Evolutionary conservation across 2,329 filamentous ascomycete genomes (phyloP), one percentile per base, ranked within the genome.

Genomic region (Bipolaris gigantea): DNA sequence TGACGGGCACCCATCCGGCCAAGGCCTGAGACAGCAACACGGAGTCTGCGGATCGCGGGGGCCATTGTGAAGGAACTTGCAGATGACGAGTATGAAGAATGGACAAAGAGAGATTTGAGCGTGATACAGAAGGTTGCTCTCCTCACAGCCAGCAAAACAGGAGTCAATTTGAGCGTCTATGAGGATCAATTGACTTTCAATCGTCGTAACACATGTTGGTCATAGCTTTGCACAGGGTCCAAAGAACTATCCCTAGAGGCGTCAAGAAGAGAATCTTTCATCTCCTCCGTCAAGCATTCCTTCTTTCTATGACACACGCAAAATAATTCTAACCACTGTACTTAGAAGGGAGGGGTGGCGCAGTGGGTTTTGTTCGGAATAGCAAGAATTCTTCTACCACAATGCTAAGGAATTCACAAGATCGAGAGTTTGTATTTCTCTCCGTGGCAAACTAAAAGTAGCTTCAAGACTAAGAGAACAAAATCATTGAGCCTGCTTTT

Each of bases 1-100:
- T 80, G 77, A 30, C 78, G 75, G 53, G 76, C 75, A 41, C 79
- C 79, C 78, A 81, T 81, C 61, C 78, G 78, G 60, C 79, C 79
- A 19, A 80, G 76, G 60, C 79, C 78, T 45, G 75, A 75, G 53
- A 77, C 72, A 56, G 75, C 78, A 46, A 80, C 66, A 56, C 75
- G 69, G 50, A 80, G 76, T 65, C 75, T 76, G 55, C 73, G 75
- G 30, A 43, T 43, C 8, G 27, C n/a, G 27, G 69, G 62, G 38
- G 62, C 49, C 72, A 75, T 75, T 62, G 55, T 61, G 54, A n/a
- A 47, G n/a, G 35, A 25, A 13, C 27, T 48, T 46, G 50, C 44
- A 48, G 43, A 33, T 38, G 16, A 27, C 27, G 50, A 49, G 47
- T 46, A 21, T 40, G n/a, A 21, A 33, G 35, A 13, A 19, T 11